Evolutionary conservation across 1,139 yeast genomes (phyloP).

Genomic region (Candida labiduridarum): DNA sequence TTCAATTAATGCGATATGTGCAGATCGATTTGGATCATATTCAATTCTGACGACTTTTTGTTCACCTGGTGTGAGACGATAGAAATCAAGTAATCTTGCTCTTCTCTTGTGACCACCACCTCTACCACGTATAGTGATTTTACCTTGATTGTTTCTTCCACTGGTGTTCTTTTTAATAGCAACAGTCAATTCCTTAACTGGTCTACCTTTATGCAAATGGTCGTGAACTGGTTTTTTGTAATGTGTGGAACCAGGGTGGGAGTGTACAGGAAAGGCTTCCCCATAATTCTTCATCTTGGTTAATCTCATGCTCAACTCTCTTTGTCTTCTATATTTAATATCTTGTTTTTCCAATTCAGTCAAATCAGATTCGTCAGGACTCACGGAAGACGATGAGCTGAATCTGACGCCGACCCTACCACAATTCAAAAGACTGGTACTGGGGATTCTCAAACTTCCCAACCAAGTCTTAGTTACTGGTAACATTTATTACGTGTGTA

Average conservation of each 20-base stretch:
- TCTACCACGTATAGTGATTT: conserved; percentile 87
- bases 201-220: conserved; percentile 84
- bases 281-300: conserved; percentile 75
- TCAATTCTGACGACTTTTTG: conserved; percentile 87
- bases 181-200: conserved; percentile 73
- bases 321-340: conserved; percentile 67
- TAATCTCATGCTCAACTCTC: conserved; percentile 68
- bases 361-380: conserved; percentile 17
- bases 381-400: neutral
- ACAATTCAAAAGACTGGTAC: conserved; percentile 1
- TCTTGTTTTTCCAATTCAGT: conserved; percentile 85
- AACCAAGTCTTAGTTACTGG: conserved; percentile 4
- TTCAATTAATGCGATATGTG: conserved; percentile 86
- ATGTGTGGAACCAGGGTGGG: conserved; percentile 90
- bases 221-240: conserved; percentile 85
- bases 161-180: conserved; percentile 67
- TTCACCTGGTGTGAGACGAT: conserved; percentile 66
- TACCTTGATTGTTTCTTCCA: conserved; percentile 90
- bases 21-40: conserved; percentile 93
- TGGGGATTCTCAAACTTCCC: neutral
- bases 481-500: neutral
- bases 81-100: conserved; percentile 78
- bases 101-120: conserved; percentile 97
- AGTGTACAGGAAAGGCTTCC: conserved; percentile 60
- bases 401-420: conserved; percentile 1